These are phyloP conservation scores for Lablab purpureus DNA, from an alignment of 306 rosid species.

Conservation along the genomic window DNA sequence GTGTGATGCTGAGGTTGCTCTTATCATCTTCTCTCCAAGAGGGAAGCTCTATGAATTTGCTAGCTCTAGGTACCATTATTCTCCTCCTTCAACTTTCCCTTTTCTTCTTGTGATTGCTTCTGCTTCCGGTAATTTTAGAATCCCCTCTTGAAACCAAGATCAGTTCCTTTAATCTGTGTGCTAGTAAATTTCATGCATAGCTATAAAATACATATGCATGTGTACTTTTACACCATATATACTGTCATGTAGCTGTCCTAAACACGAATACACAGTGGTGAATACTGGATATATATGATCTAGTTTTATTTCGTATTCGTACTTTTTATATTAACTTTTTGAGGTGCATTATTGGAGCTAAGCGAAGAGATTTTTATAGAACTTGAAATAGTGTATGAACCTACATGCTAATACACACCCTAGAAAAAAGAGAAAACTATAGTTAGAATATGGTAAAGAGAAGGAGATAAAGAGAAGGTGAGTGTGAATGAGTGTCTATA, in stretches of 20 bases:
- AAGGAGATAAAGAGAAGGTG: background rate
- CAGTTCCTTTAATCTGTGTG: slow-evolving; percentile 11
- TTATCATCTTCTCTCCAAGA: slow-evolving; percentile 56
- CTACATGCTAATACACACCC: background rate
- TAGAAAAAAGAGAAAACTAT: background rate
- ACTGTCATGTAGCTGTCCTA: background rate
- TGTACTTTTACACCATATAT: background rate
- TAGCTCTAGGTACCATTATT: slow-evolving; percentile 46
- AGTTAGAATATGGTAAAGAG: background rate
- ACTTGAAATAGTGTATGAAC: slow-evolving; percentile 1
- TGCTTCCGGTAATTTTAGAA: background rate
- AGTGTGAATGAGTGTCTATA: background rate
- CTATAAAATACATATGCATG: no score
- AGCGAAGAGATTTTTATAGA: background rate
- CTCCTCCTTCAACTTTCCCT: background rate
- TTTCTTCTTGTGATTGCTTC: slow-evolving; percentile 17
- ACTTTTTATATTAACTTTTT: background rate
- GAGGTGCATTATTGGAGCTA: background rate
- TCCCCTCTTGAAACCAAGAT: background rate
- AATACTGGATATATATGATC: background rate
- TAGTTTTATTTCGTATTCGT: background rate
- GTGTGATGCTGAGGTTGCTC: slow-evolving; percentile 70
- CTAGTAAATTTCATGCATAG: slow-evolving; percentile 30
- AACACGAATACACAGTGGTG: background rate
- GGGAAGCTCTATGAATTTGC: slow-evolving; percentile 64